Conservation (phyloP, 192 early-diverging fungal species). For the Umbelopsis isabellina region DNA sequence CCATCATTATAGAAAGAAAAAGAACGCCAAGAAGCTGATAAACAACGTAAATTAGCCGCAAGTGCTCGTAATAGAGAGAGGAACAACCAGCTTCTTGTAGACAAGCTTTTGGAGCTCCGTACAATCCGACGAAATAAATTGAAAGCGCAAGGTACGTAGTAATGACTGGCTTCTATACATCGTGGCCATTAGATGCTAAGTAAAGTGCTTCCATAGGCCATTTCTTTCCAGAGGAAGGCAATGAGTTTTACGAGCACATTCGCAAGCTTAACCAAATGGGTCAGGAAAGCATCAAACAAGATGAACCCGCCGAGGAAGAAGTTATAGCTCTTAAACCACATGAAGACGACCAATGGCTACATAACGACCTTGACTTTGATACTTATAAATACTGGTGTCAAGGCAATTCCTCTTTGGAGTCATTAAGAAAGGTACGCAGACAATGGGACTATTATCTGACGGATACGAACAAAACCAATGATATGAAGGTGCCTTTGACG, state of each 20-base stretch:
- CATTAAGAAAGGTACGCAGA: neutral
- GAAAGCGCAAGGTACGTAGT: neutral
- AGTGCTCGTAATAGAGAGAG: neutral
- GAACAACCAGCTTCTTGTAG: constrained; percentile 15
- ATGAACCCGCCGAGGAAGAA: neutral
- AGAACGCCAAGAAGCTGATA: neutral
- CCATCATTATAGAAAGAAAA: neutral
- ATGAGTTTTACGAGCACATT: constrained; percentile 1
- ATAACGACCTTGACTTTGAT: neutral
- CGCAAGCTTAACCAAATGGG: neutral
- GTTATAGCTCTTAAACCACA: neutral
- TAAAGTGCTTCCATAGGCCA: neutral
- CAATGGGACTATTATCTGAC: constrained; percentile 20
- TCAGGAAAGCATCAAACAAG: neutral
- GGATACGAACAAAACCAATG: neutral
- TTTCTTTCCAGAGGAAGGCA: constrained; percentile 13
- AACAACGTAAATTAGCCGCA: neutral
- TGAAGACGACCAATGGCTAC: constrained; percentile 13
- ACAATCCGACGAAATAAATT: neutral
- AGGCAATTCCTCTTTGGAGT: neutral
- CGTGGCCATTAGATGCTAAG: neutral
- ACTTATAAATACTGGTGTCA: constrained; percentile 16
- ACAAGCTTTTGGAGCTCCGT: constrained; percentile 15
- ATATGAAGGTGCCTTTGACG: neutral
- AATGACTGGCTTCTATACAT: neutral